Evolutionary conservation across 768 basidiomycete species (phyloP).

Genomic region (Suillus brevipes): DNA sequence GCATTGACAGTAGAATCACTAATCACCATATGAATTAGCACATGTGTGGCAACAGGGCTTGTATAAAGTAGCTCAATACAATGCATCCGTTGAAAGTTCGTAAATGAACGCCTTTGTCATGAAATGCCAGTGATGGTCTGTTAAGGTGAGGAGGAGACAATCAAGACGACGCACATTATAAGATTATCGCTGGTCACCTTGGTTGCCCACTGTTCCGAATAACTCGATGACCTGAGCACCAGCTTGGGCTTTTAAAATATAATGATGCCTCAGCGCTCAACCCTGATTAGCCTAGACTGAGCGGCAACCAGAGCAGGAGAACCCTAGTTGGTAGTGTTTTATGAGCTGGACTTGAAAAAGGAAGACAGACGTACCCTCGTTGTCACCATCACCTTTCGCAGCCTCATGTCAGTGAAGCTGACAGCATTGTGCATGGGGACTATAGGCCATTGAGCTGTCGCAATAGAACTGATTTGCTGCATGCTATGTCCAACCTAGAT

Average conservation of each 20-base stretch:
- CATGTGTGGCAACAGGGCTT: not conserved
- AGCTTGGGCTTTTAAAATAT: not conserved
- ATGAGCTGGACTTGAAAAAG: not conserved
- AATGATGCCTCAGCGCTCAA: not conserved
- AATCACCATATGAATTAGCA: not conserved
- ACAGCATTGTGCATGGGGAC: not conserved
- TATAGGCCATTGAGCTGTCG: not conserved
- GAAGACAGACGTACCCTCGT: too few species aligned
- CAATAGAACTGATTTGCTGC: too few species aligned
- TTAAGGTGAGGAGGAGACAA: slow-evolving; percentile 46
- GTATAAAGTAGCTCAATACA: not conserved
- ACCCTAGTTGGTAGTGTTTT: not conserved
- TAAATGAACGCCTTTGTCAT: not conserved
- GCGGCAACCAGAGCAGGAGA: not conserved
- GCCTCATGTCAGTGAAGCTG: not conserved
- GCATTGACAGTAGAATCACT: not conserved
- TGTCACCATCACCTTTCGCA: not conserved
- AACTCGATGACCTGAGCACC: slow-evolving; percentile 26
- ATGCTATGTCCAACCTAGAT: too few species aligned
- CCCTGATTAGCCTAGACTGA: too few species aligned
- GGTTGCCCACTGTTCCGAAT: slow-evolving; percentile 75
- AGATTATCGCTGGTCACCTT: slow-evolving; percentile 95
- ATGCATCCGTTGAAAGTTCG: not conserved
- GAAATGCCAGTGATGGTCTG: slow-evolving; percentile 28
- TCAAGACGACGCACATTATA: slow-evolving; percentile 59